A percentile compares a stretch with the other conserved stretches of the same genome.
Conservation (phyloP, 345 rosid genomes). For the Arabis hirsuta region DNA sequence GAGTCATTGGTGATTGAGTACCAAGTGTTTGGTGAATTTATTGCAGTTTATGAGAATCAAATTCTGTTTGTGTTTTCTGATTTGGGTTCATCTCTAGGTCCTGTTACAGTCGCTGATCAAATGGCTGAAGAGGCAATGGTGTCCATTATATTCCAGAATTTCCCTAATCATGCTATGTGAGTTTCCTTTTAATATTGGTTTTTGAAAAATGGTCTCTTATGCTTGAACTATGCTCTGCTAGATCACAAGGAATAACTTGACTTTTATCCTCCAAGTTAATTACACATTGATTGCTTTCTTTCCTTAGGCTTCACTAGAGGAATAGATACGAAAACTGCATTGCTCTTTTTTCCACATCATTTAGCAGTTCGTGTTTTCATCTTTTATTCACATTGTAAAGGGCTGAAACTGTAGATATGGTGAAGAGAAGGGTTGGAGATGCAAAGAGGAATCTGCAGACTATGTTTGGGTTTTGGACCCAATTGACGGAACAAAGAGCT, state of each 20-base stretch:
- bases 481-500: slow-evolving; percentile 95
- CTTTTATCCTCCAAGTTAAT: no score
- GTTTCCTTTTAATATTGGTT: slow-evolving; percentile 29
- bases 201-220: neutral
- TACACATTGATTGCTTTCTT: neutral
- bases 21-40: neutral
- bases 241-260: neutral
- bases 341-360: neutral
- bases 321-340: neutral
- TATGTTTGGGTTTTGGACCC: slow-evolving; percentile 99
- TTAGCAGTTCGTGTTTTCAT: neutral
- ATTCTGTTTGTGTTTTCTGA: neutral
- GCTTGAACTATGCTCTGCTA: slow-evolving; percentile 20
- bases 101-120: slow-evolving; percentile 94
- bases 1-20: slow-evolving; percentile 20
- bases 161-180: slow-evolving; percentile 95
- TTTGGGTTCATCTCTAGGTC: slow-evolving; percentile 59
- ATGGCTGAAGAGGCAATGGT: slow-evolving; percentile 94
- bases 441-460: slow-evolving; percentile 74
- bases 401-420: slow-evolving; percentile 67
- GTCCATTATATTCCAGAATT: slow-evolving; percentile 64
- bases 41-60: neutral
- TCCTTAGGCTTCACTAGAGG: slow-evolving; percentile 8
- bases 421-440: slow-evolving; percentile 97
- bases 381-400: slow-evolving; percentile 11